Evolutionary conservation across 192 early-diverging fungal genomes (phyloP).

Genomic region (Cetraspora pellucida): DNA sequence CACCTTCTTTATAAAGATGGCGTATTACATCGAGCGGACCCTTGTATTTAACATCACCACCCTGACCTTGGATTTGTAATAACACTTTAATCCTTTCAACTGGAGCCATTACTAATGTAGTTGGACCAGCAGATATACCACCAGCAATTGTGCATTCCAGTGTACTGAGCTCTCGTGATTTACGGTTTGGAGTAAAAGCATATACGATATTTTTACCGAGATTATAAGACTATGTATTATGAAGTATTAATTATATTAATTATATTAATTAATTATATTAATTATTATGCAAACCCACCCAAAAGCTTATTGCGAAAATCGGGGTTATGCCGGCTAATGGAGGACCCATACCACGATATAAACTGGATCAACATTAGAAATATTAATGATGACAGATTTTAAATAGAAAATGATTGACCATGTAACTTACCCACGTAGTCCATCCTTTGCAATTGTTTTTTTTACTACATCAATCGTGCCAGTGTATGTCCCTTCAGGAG

Average conservation of each 20-base stretch:
- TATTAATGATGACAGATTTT: not conserved
- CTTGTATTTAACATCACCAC: constrained; percentile 74
- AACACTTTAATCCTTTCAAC: constrained; percentile 96
- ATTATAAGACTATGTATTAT: constrained; percentile 62
- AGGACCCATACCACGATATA: constrained; percentile 95
- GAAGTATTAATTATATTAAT: not conserved
- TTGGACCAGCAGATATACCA: constrained; percentile 93
- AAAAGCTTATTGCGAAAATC: constrained; percentile 94
- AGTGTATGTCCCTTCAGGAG: constrained; percentile 73
- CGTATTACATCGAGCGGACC: constrained; percentile 87
- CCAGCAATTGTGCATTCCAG: constrained; percentile 87
- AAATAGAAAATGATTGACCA: not conserved
- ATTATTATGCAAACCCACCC: constrained; percentile 52
- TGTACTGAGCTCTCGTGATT: constrained; percentile 62
- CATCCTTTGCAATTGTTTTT: constrained; percentile 90
- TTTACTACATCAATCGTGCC: constrained; percentile 89
- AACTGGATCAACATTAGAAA: constrained; percentile 25
- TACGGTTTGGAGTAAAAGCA: constrained; percentile 57
- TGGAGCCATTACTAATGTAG: constrained; percentile 91
- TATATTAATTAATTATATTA: constrained; percentile 9
- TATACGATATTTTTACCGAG: constrained; percentile 75
- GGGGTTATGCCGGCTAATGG: constrained; percentile 94
- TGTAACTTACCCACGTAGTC: constrained; percentile 63
- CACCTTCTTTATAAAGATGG: constrained; percentile 85
- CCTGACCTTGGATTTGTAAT: constrained; percentile 80